Percentiles rank a stretch among this genome's conserved stretches.
Evolutionary conservation across 345 rosid genomes (phyloP).

Genomic region (Brassica cretica): DNA sequence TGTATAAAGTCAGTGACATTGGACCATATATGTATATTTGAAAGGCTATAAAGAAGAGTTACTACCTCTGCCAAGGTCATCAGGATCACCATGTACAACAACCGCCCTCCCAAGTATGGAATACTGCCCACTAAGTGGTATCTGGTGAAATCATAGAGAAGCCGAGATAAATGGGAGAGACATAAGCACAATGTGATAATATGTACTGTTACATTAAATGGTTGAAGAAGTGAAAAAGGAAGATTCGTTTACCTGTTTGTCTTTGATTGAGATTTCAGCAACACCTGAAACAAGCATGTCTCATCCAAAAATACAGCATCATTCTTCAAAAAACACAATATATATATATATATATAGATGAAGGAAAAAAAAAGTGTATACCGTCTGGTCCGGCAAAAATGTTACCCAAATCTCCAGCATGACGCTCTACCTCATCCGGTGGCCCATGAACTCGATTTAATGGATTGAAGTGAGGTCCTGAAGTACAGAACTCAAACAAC

Average conservation of each 20-base stretch:
- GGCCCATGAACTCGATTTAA: slow-evolving; percentile 75
- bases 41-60: slow-evolving; percentile 17
- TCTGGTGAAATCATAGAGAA: slow-evolving; percentile 51
- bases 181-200: background rate
- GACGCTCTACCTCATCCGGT: slow-evolving; percentile 71
- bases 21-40: background rate
- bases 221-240: background rate
- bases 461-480: slow-evolving; percentile 98
- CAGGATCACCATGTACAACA: slow-evolving; percentile 86
- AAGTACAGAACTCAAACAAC: background rate
- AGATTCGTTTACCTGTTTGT: slow-evolving; percentile 49
- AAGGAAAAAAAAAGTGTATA: slow-evolving; percentile 16
- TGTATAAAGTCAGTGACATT: background rate
- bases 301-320: slow-evolving; percentile 7
- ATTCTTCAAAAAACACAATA: background rate
- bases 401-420: slow-evolving; percentile 97
- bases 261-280: slow-evolving; percentile 75
- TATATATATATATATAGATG: background rate
- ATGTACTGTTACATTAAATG: background rate
- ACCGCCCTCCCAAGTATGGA: slow-evolving; percentile 90
- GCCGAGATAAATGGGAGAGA: background rate
- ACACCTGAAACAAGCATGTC: slow-evolving; percentile 56
- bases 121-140: slow-evolving; percentile 73
- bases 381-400: slow-evolving; percentile 76
- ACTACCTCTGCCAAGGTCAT: slow-evolving; percentile 89